Percentiles rank a stretch among this genome's conserved stretches.
Conservation (phyloP, 2,329 filamentous ascomycete species). For the Chaetothyriales sp. region DNA sequence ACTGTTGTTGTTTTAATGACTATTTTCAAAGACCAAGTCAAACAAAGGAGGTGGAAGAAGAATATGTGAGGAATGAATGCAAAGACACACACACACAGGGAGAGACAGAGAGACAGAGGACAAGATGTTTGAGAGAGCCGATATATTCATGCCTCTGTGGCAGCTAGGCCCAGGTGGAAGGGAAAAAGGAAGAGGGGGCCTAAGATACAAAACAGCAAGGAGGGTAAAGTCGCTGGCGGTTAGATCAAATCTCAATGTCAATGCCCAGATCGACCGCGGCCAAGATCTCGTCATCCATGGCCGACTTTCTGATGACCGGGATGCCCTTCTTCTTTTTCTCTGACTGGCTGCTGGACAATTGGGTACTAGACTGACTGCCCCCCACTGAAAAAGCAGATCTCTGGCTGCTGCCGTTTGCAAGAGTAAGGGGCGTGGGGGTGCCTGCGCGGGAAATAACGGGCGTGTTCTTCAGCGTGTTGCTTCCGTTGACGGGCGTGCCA, state of each 20-base stretch:
- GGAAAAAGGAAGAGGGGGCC: too few species aligned
- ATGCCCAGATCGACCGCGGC: slow-evolving; percentile 78
- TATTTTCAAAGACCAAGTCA: too few species aligned
- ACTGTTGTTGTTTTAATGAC: too few species aligned
- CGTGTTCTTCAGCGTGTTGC: slow-evolving; percentile 34
- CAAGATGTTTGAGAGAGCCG: too few species aligned
- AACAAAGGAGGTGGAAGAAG: too few species aligned
- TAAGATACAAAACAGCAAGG: too few species aligned
- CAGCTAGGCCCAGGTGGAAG: too few species aligned
- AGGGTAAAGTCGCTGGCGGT: neutral
- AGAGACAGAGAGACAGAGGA: too few species aligned
- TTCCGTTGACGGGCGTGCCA: slow-evolving; percentile 35
- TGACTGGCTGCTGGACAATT: slow-evolving; percentile 3
- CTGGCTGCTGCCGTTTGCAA: slow-evolving; percentile 11
- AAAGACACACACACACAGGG: too few species aligned
- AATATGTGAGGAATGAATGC: too few species aligned
- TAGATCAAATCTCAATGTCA: slow-evolving; percentile 57
- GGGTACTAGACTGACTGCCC: neutral
- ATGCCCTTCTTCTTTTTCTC: slow-evolving; percentile 33
- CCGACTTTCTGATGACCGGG: slow-evolving; percentile 57
- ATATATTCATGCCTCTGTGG: too few species aligned
- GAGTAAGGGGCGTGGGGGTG: slow-evolving; percentile 15
- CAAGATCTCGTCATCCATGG: slow-evolving; percentile 87
- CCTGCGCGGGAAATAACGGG: slow-evolving; percentile 22
- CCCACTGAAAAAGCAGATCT: slow-evolving; percentile 7